These are phyloP conservation scores for Glaciozyma antarctica DNA, from an alignment of 768 basidiomycete genomes.

Conservation along the genomic window DNA sequence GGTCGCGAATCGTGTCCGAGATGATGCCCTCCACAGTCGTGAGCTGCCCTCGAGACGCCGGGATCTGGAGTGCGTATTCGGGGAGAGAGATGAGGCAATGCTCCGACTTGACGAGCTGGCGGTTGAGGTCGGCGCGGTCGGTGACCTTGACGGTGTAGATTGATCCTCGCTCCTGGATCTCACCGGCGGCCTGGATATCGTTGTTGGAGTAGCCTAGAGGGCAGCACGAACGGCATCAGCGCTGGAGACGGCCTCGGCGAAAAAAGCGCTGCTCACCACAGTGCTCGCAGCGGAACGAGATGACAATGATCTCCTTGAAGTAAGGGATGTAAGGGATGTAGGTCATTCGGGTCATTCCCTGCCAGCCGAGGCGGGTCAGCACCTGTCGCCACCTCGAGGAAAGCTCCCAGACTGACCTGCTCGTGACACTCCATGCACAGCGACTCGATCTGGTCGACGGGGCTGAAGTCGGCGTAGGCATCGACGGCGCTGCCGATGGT, in stretches of 20 bases:
- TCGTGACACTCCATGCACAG: slow-evolving; percentile 89
- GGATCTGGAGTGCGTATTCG: slow-evolving; percentile 83
- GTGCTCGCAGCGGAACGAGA: slow-evolving; percentile 92
- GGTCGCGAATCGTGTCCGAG: slow-evolving; percentile 68
- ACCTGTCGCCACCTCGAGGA: not conserved
- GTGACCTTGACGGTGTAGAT: slow-evolving; percentile 72
- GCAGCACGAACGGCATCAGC: not conserved
- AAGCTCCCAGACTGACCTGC: slow-evolving; percentile 53
- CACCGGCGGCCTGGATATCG: slow-evolving; percentile 82
- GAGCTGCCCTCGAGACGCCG: slow-evolving; percentile 73
- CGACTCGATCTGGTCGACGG: slow-evolving; percentile 53
- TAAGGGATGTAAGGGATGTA: slow-evolving; percentile 90
- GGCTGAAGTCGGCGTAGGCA: too few species aligned
- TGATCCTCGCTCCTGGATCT: slow-evolving; percentile 75
- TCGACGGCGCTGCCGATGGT: too few species aligned
- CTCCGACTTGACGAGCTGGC: slow-evolving; percentile 84
- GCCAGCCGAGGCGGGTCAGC: slow-evolving; percentile 40
- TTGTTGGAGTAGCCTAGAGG: slow-evolving; percentile 53
- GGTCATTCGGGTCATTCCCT: slow-evolving; percentile 74
- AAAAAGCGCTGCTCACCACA: slow-evolving; percentile 51
- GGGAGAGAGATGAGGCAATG: slow-evolving; percentile 73
- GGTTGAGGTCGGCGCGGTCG: slow-evolving; percentile 66
- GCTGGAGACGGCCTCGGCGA: not conserved
- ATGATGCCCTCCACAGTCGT: slow-evolving; percentile 95
- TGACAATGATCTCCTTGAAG: slow-evolving; percentile 88